Evolutionary conservation across 768 basidiomycete genomes (phyloP).

Genomic region (Lanmaoa pseudosensibilis): DNA sequence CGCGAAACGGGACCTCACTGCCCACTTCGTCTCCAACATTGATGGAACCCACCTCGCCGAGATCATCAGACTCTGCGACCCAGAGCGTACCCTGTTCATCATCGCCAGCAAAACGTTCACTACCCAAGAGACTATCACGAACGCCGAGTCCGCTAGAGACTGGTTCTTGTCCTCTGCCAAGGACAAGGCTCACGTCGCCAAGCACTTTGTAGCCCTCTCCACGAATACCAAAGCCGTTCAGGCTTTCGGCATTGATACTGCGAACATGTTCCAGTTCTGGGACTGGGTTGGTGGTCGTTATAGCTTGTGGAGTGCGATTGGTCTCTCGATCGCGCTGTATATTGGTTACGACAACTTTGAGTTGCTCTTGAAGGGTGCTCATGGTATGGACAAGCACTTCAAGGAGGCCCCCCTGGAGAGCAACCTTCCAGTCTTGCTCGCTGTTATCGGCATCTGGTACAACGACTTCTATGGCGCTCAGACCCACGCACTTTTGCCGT

Average conservation of each 20-base stretch:
- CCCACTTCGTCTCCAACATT: slow-evolving; percentile 95
- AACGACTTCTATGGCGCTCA: slow-evolving; percentile 98
- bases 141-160: slow-evolving; percentile 87
- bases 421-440: slow-evolving; percentile 91
- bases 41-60: slow-evolving; percentile 98
- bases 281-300: slow-evolving; percentile 99
- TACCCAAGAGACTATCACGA: slow-evolving; percentile 99
- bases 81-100: slow-evolving; percentile 94
- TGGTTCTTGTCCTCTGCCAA: slow-evolving; percentile 90
- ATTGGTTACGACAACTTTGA: slow-evolving; percentile 96
- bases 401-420: slow-evolving; percentile 81
- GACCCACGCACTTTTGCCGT: slow-evolving; percentile 92
- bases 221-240: slow-evolving; percentile 95
- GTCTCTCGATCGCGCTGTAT: slow-evolving; percentile 88
- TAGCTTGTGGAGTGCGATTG: slow-evolving; percentile 98
- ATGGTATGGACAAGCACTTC: slow-evolving; percentile 98
- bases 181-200: slow-evolving; percentile 91
- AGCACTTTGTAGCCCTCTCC: slow-evolving; percentile 97
- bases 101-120: slow-evolving; percentile 99
- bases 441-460: slow-evolving; percentile 94
- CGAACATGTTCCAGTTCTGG: slow-evolving; percentile 99
- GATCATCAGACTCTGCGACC: slow-evolving; percentile 74
- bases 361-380: slow-evolving; percentile 84
- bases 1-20: slow-evolving; percentile 82
- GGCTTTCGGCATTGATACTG: slow-evolving; percentile 84